Percentiles rank a stretch among this genome's conserved stretches.
Evolutionary conservation across 2,329 filamentous ascomycete species (phyloP).

Genomic region (Chaetoscypha palmicola): DNA sequence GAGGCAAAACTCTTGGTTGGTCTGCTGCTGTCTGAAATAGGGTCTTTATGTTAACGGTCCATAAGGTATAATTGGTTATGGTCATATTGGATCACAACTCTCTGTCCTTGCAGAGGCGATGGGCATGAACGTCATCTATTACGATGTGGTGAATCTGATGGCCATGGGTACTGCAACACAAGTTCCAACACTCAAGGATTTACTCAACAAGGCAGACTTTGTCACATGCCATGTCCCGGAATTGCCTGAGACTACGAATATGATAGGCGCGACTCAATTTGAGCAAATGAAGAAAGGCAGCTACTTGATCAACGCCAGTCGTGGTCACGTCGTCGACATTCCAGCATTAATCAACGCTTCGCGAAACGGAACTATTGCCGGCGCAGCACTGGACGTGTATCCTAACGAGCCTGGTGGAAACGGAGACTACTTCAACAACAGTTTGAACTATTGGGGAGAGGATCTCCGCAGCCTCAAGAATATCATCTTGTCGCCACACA

Average conservation of each 20-base stretch:
- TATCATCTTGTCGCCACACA: constrained; percentile 91
- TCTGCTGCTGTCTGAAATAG: constrained; percentile 4
- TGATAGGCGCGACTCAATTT: constrained; percentile 77
- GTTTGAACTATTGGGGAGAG: constrained; percentile 76
- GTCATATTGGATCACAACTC: constrained; percentile 92
- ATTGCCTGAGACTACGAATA: constrained; percentile 81
- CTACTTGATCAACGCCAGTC: constrained; percentile 93
- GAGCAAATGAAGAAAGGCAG: constrained; percentile 85
- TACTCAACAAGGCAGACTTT: constrained; percentile 80
- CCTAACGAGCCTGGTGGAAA: constrained; percentile 90
- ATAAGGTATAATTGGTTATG: constrained; percentile 84
- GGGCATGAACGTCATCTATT: constrained; percentile 98
- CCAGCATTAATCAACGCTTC: constrained; percentile 83
- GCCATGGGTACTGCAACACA: constrained; percentile 82
- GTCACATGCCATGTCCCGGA: constrained; percentile 94
- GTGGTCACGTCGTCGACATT: constrained; percentile 91
- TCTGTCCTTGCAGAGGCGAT: constrained; percentile 94
- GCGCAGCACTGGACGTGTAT: constrained; percentile 94
- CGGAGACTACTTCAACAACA: constrained; percentile 85
- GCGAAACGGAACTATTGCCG: constrained; percentile 78
- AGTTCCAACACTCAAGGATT: constrained; percentile 66
- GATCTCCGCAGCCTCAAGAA: constrained; percentile 83
- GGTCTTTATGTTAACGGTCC: constrained; percentile 1
- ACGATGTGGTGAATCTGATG: constrained; percentile 93
- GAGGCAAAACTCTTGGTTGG: constrained; percentile 87